Evolutionary conservation across 345 rosid species (phyloP), one percentile per base, ranked within the genome.

Genomic region (Adansonia digitata): DNA sequence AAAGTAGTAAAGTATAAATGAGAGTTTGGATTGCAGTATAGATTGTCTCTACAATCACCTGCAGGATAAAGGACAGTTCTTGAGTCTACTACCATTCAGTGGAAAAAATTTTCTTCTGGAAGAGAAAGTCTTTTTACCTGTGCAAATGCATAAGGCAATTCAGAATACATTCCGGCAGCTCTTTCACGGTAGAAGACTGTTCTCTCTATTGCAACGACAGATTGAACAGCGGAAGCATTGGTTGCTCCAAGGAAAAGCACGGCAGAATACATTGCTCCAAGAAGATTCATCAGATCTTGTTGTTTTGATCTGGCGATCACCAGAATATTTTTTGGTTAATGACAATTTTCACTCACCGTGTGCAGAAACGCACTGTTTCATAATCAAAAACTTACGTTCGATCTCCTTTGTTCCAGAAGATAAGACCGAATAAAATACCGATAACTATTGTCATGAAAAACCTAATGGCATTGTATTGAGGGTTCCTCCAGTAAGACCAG

Each of bases 141-240:
- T 22, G 81, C 92, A 39, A 88, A 87, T 29, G 95, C 95, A 71
- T 90, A 90, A 22, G 95, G 88, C 71, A 90, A 46, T 31, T 88
- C 89, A n/a, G 92, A 90, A 71, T 90, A 90, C 91, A 90, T 85
- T 67, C 92, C 90, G 7, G 95, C 91, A 27, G 90, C 91, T 73
- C 89, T 86, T 81, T 90, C 92, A 71, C 95, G 80, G 63, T 90
- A 90, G 74, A 87, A 90, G 2, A 90, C 91, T 2, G 91, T 90
- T 74, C 92, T 84, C 72, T 90, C 95, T 7, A 88, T 75, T 0
- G 86, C 85, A 34, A 90, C 95, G 20, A 90, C 90, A 5, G 95
- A 86, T 66, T 88, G 92, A 43, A 84, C 87, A 2, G 88, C 64
- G 3, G 84, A 22, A 4, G 85, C 75, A 75, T 88, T 90, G 78